Evolutionary conservation across 768 basidiomycete genomes (phyloP).

Genomic region (Tulasnella sp.): DNA sequence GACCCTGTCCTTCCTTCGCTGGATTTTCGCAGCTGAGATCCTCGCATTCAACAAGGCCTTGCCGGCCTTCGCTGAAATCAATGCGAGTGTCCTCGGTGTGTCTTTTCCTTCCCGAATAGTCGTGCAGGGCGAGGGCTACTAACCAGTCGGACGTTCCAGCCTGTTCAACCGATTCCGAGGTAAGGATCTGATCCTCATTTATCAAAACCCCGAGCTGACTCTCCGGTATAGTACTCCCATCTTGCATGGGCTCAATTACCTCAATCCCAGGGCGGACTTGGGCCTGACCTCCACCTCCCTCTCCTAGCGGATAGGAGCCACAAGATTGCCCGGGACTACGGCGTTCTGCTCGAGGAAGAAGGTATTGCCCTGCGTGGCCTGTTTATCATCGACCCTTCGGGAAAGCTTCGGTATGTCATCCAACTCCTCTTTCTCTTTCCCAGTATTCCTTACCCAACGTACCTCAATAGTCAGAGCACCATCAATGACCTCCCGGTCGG

Average conservation of each 20-base stretch:
- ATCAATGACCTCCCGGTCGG: conserved; percentile 91
- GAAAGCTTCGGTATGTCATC: conserved; percentile 46
- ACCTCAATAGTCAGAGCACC: conserved; percentile 53
- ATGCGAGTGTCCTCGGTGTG: conserved; percentile 64
- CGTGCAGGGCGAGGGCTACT: not conserved
- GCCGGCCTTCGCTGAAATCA: conserved; percentile 56
- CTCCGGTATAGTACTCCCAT: conserved; percentile 44
- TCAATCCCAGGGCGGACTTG: conserved; percentile 79
- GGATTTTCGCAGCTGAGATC: conserved; percentile 87
- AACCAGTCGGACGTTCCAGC: conserved; percentile 32
- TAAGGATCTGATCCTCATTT: conserved; percentile 16
- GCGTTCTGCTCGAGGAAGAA: conserved; percentile 76
- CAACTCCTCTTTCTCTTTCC: not conserved
- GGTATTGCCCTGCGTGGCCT: conserved; percentile 81
- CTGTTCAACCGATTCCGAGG: conserved; percentile 80
- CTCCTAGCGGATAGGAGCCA: conserved; percentile 38
- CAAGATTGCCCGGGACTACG: conserved; percentile 49
- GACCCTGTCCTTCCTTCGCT: not conserved
- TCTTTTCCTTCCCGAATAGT: not conserved
- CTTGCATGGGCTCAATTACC: conserved; percentile 76
- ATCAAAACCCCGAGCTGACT: not conserved
- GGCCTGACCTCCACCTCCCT: conserved; percentile 76
- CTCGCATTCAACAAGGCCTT: conserved; percentile 89
- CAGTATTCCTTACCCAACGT: conserved; percentile 1
- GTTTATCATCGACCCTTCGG: conserved; percentile 81